Evolutionary conservation across 208 protist species (phyloP).

Genomic region (Lotmaria passim): DNA sequence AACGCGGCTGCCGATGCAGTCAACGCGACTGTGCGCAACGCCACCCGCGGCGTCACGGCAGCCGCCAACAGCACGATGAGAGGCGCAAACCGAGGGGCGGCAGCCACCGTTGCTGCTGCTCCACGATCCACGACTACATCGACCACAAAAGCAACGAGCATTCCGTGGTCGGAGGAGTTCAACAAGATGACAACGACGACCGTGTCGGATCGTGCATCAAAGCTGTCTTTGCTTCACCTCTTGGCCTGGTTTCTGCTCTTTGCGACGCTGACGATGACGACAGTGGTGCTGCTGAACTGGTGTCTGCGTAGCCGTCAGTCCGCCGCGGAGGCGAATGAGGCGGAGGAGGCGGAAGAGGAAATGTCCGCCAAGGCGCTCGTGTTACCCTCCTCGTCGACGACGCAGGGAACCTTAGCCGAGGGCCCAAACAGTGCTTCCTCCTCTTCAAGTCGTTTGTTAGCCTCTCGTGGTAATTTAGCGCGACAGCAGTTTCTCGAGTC

Average conservation of each 20-base stretch:
- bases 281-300: conserved; percentile 54
- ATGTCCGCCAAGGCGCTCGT: conserved; percentile 21
- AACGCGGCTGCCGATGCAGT: not conserved
- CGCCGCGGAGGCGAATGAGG: conserved; percentile 11
- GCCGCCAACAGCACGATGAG: not conserved
- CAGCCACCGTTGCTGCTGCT: not conserved
- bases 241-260: conserved; percentile 50
- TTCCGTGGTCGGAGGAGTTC: conserved; percentile 6
- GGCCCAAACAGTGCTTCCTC: conserved; percentile 14
- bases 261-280: conserved; percentile 36
- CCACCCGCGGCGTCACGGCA: not conserved
- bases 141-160: not conserved
- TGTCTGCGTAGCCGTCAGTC: conserved; percentile 43
- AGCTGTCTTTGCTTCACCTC: conserved; percentile 34
- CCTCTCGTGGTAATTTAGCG: conserved; percentile 58
- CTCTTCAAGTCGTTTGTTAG: conserved; percentile 27
- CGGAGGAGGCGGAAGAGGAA: conserved; percentile 39
- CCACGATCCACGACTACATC: not conserved
- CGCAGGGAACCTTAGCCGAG: conserved; percentile 4
- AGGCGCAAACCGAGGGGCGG: not conserved
- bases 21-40: conserved; percentile 9
- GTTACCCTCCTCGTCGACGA: not conserved
- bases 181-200: conserved; percentile 25
- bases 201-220: conserved; percentile 23
- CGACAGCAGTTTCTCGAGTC: conserved; percentile 74